Conservation (phyloP, 1,139 yeast species). For the Geotrichum phurueaensis region DNA sequence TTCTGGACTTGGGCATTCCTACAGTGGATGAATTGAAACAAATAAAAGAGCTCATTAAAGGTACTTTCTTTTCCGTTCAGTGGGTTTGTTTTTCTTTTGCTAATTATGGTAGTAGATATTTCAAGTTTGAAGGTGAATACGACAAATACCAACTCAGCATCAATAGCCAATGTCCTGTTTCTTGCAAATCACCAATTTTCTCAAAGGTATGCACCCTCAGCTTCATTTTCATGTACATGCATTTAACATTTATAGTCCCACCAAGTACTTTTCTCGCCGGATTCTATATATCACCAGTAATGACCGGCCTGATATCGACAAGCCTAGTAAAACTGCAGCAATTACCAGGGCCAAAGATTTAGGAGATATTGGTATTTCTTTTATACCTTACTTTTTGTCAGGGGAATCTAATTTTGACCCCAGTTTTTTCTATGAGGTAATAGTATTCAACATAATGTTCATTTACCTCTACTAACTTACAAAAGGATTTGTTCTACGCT, state of each 20-base stretch:
- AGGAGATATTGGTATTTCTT: conserved; percentile 12
- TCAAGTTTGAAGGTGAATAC: neutral
- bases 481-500: conserved; percentile 9
- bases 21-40: conserved; percentile 27
- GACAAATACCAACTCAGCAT: conserved; percentile 10
- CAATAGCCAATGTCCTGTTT: conserved; percentile 29
- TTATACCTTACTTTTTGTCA: conserved; percentile 11
- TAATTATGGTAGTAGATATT: neutral
- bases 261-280: conserved; percentile 27
- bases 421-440: conserved; percentile 12
- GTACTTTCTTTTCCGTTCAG: conserved; percentile 10
- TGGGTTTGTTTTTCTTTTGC: neutral
- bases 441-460: neutral
- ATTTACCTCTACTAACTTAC: neutral
- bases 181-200: conserved; percentile 29
- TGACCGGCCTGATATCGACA: conserved; percentile 45
- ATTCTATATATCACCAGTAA: conserved; percentile 57
- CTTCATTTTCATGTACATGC: conserved; percentile 6
- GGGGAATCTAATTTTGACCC: conserved; percentile 9
- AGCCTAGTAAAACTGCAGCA: conserved; percentile 39
- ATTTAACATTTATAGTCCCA: conserved; percentile 15
- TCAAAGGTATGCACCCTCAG: conserved; percentile 5
- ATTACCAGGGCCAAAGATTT: conserved; percentile 56
- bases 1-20: conserved; percentile 33
- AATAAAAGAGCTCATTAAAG: conserved; percentile 26